Conservation (phyloP, 306 rosid genomes). For the Cercis canadensis region DNA sequence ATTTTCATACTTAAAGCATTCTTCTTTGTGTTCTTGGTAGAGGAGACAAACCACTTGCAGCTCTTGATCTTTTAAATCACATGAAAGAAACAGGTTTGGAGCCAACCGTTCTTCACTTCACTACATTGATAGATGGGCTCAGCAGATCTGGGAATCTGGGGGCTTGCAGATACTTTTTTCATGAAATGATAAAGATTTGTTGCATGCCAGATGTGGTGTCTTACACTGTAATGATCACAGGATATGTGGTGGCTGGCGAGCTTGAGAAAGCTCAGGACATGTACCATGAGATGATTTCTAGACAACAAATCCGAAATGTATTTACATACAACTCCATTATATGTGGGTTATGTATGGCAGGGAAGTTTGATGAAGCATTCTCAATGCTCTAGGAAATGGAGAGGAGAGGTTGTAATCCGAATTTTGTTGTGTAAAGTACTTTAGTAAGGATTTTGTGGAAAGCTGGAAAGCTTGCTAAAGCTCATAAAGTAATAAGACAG, state of each 20-base stretch:
- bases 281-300: slow-evolving; percentile 75
- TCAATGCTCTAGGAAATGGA: slow-evolving; percentile 86
- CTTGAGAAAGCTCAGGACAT: slow-evolving; percentile 75
- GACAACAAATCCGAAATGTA: slow-evolving; percentile 82
- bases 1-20: slow-evolving; percentile 83
- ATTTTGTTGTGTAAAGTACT: slow-evolving; percentile 74
- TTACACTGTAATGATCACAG: slow-evolving; percentile 92
- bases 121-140: slow-evolving; percentile 91
- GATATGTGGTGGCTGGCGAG: slow-evolving; percentile 79
- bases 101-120: slow-evolving; percentile 88
- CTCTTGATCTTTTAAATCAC: slow-evolving; percentile 76
- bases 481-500: slow-evolving; percentile 63
- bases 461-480: slow-evolving; percentile 72
- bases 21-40: slow-evolving; percentile 86
- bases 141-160: slow-evolving; percentile 88
- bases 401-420: slow-evolving; percentile 76
- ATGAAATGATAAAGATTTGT: slow-evolving; percentile 69
- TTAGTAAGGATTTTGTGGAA: slow-evolving; percentile 70
- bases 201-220: slow-evolving; percentile 85
- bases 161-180: slow-evolving; percentile 83
- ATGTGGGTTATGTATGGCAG: slow-evolving; percentile 83
- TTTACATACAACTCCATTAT: slow-evolving; percentile 90
- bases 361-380: slow-evolving; percentile 75
- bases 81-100: slow-evolving; percentile 80
- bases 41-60: slow-evolving; percentile 80